Base-by-base conservation (phyloP, 2,329 filamentous ascomycete genomes). In the Onygena corvina region DNA sequence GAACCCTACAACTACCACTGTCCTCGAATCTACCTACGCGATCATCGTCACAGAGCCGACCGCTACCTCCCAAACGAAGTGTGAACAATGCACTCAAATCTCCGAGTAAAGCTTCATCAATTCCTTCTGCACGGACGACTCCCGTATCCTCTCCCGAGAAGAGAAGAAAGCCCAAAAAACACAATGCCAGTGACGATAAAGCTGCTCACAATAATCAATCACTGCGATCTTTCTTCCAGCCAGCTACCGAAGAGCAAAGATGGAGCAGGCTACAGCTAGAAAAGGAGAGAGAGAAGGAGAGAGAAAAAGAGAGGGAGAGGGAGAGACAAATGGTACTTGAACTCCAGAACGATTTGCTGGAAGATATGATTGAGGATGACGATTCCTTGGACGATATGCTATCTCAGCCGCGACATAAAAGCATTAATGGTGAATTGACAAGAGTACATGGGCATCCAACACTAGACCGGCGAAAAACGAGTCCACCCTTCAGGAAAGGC, bases 141-240 rank as follows among this genome's bases (percentile, higher is more conserved):
- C 56, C 63, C 18, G 58, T 57, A 23, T 58, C 60, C 2, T 65
- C 62, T 3, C 64, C 66, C 2, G 59, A 62, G 46, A 67, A 65
- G 45, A 54, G 20, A 20, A 36, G 50, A n/a, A 34, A 51, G 46
- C 29, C n/a, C 12, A 12, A 33, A 7, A 48, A 30, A 31, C 29
- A 27, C 2, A 47, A 49, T 8, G 38, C 55, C 36, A 59, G 54
- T 46, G 61, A 51, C 7, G 14, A 50, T 4, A 27, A 25, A 4
- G 16, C 35, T 38, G 54, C 49, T 23, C 49, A 54, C 3, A 59
- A 60, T 38, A 55, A 58, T 3, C 67, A 62, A 45, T 67, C 68
- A 1, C 53, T 72, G 11, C 64, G 68, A 35, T 62, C 54, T n/a
- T 70, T 70, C 53, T 71, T 71, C 48, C 58, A 58, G 11, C 61